Evolutionary conservation across 2,329 filamentous ascomycete species (phyloP), one percentile per base, ranked within the genome.

Genomic region (Sphaerulina vaccinii): DNA sequence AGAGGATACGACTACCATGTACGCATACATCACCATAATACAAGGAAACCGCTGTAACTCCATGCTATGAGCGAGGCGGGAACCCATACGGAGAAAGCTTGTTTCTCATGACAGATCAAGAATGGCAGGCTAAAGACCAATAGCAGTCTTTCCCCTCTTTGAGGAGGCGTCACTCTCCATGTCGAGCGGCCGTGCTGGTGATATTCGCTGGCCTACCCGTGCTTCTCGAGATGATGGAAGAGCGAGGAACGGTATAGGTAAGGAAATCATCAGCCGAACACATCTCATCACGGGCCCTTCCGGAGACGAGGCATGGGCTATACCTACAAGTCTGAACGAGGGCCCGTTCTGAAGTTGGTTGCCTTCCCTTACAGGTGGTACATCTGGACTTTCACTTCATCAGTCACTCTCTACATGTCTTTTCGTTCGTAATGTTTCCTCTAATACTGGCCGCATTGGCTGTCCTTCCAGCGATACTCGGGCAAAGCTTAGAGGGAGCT

Each of bases 371-470:
- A 38, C n/a, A 16, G 36, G n/a, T 18, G 8, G 16, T 36, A 19
- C 16, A 18, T 8, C 8, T 16, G 36, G 10, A 16, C n/a, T 38
- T 38, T 19, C 19, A 18, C 36, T 38, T 38, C 36, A 38, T 5
- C 38, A 15, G 38, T 41, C 38, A 41, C 13, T 41, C 38, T 7
- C n/a, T 41, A 24, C 10, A 41, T 41, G 15, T 41, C 9, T 16
- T 41, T 41, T 22, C n/a, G 11, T 24, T 27, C 18, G 24, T 41
- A 41, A 41, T 41, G 38, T 10, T 41, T 41, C 11, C 38, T 24
- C 21, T 41, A n/a, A n/a, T 51, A 33, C 21, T 44, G 27, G 33
- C 40, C 18, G 48, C 33, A 19, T 39, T 51, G 23, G 39, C 42
- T 37, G 32, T 22, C 24, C 27, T 50, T 7, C 37, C 27, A 23